Conservation (phyloP, 805 yeast species). For the Naumovozyma baii region DNA sequence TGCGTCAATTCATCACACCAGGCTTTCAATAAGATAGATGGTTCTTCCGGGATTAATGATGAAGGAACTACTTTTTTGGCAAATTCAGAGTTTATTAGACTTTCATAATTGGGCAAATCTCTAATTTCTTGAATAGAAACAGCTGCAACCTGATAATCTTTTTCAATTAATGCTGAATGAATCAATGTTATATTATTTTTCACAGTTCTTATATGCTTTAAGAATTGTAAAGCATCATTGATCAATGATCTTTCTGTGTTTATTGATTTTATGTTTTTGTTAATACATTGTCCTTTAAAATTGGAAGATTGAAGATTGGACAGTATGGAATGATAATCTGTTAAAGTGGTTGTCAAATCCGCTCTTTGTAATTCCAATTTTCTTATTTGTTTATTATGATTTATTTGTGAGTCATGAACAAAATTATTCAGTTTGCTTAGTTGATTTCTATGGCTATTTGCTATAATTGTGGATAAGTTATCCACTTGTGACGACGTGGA, state of each 20-base stretch:
- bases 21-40: slow-evolving; percentile 42
- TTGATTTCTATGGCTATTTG: slow-evolving; percentile 13
- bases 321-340: slow-evolving; percentile 47
- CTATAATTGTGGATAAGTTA: slow-evolving; percentile 18
- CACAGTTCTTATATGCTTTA: slow-evolving; percentile 53
- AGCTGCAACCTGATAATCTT: slow-evolving; percentile 75
- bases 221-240: slow-evolving; percentile 50
- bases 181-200: slow-evolving; percentile 58
- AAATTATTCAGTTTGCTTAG: slow-evolving; percentile 10
- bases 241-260: slow-evolving; percentile 66
- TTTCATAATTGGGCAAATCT: slow-evolving; percentile 38
- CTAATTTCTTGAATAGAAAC: slow-evolving; percentile 47
- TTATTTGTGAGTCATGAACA: slow-evolving; percentile 16
- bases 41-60: slow-evolving; percentile 73
- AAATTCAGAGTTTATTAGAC: slow-evolving; percentile 54
- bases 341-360: slow-evolving; percentile 51
- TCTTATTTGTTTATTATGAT: slow-evolving; percentile 25
- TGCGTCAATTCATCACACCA: slow-evolving; percentile 53
- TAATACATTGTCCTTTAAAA: slow-evolving; percentile 53
- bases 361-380: slow-evolving; percentile 52
- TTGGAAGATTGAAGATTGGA: slow-evolving; percentile 51
- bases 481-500: slow-evolving; percentile 25
- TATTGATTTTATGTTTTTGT: slow-evolving; percentile 56
- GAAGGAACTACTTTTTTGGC: slow-evolving; percentile 81
- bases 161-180: slow-evolving; percentile 51